A percentile compares a stretch with the other conserved stretches of the same genome.
Conservation (phyloP, 257 asterid genomes). For the Cinchona pubescens region DNA sequence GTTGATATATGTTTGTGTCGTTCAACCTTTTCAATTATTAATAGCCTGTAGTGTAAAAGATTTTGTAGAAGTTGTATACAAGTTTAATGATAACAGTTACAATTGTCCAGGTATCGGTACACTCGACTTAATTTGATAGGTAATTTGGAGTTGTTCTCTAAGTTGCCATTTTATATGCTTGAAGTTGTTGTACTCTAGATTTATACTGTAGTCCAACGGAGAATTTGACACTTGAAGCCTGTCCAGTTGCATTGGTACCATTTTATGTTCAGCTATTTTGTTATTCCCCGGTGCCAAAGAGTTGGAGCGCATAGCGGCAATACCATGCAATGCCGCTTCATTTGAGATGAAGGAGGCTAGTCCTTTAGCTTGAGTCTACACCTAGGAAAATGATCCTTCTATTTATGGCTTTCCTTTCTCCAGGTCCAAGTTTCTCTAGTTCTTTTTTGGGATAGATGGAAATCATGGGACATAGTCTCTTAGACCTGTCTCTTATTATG, state of each 20-base stretch:
- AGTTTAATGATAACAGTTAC: background rate
- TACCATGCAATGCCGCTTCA: background rate
- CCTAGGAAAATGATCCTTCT: background rate
- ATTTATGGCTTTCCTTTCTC: background rate
- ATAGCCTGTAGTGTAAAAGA: conserved; percentile 5
- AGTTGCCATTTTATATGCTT: background rate
- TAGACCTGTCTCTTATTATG: too few species aligned
- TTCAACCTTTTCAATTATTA: background rate
- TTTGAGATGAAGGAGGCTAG: background rate
- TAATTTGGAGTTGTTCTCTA: background rate
- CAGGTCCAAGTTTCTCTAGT: background rate
- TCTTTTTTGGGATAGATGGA: background rate
- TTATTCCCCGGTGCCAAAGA: background rate
- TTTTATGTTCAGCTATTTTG: background rate
- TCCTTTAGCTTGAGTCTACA: background rate
- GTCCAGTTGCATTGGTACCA: too few species aligned
- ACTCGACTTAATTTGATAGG: background rate
- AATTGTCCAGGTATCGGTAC: background rate
- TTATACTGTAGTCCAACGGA: background rate
- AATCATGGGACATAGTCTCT: too few species aligned
- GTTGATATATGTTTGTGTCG: background rate
- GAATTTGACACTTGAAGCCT: too few species aligned
- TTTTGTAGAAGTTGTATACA: background rate
- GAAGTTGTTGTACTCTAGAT: background rate
- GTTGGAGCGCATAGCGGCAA: background rate